Base-by-base conservation (phyloP, 192 early-diverging fungal genomes). In the Phycomyces nitens region DNA sequence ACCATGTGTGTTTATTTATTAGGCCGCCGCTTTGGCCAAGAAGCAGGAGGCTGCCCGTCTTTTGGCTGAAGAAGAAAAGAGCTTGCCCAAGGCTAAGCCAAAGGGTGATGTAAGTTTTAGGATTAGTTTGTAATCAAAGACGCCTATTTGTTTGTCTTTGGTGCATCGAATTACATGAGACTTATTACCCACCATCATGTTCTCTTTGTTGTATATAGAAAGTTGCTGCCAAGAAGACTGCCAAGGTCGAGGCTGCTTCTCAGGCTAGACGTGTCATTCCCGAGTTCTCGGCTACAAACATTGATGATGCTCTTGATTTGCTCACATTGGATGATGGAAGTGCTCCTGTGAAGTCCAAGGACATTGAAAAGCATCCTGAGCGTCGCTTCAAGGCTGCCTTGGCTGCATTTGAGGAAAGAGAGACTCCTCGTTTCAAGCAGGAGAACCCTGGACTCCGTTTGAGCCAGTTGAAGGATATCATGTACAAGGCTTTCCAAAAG, bases 301-400 rank as follows among this genome's bases (percentile, higher is more conserved):
- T 97, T 68, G 93, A 97, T 70, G 91, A 88, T 63, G 93, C 93
- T 14, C 73, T 97, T 6, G 85, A 91, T 60, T 82, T 94, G 3
- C 66, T 97, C 62, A 58, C 73, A 0, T 24, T 77, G 4, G 62
- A 71, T 26, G 65, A 72, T 7, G 65, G 60, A 10, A 77, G 58
- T 2, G 40, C 51, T 22, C 12, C 62, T n/a, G 56, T 47, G 1
- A 66, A 69, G 22, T 68, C 75, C 20, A 85, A 84, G 42, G 72
- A 80, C 60, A 73, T 94, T 29, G 94, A 96, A 62, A 83, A 87
- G 41, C 94, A 96, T 74, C 94, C 94, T 9, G 94, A 96, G 76
- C 84, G 89, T 62, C 81, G 94, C 16, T 84, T 85, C 60, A 90
- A 88, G 84, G 88, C 86, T 39, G 89, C 89, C n/a, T 85, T 84